Conservation (phyloP, 1,284 basidiomycete genomes). For the Cystobasidiaceae sp. region DNA sequence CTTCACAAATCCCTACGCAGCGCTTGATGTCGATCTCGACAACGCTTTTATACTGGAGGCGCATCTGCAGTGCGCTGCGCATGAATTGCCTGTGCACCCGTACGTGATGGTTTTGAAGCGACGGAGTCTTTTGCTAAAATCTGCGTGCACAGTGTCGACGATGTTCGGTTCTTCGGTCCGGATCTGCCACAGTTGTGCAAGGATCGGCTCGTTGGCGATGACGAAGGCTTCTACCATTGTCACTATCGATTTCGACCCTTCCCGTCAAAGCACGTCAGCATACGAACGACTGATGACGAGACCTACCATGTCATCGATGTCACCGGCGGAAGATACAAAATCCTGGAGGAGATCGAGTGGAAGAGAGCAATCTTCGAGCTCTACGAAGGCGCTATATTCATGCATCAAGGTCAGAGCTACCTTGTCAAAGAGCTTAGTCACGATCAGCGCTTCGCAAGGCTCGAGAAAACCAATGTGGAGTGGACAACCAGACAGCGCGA, state of each 20-base stretch:
- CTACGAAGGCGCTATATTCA: constrained; percentile 59
- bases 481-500: constrained; percentile 64
- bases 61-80: constrained; percentile 80
- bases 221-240: constrained; percentile 69
- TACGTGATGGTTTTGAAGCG: neutral
- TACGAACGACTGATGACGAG: constrained; percentile 72
- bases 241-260: constrained; percentile 70
- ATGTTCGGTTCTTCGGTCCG: constrained; percentile 66
- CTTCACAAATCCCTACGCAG: constrained; percentile 59
- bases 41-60: constrained; percentile 73
- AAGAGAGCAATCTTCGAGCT: constrained; percentile 80
- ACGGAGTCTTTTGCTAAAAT: neutral
- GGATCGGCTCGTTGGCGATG: constrained; percentile 57
- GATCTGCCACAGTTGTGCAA: constrained; percentile 51
- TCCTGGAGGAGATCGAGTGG: constrained; percentile 80
- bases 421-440: constrained; percentile 71
- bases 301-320: constrained; percentile 71
- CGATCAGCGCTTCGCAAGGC: constrained; percentile 66
- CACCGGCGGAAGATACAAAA: constrained; percentile 49
- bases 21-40: constrained; percentile 66
- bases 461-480: constrained; percentile 68
- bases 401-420: constrained; percentile 73
- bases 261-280: constrained; percentile 66
- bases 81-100: constrained; percentile 71
- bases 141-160: constrained; percentile 49